These are phyloP conservation scores for Blastocystis hominis DNA, from an alignment of 352 stramenopile species.

Conservation along the genomic window DNA sequence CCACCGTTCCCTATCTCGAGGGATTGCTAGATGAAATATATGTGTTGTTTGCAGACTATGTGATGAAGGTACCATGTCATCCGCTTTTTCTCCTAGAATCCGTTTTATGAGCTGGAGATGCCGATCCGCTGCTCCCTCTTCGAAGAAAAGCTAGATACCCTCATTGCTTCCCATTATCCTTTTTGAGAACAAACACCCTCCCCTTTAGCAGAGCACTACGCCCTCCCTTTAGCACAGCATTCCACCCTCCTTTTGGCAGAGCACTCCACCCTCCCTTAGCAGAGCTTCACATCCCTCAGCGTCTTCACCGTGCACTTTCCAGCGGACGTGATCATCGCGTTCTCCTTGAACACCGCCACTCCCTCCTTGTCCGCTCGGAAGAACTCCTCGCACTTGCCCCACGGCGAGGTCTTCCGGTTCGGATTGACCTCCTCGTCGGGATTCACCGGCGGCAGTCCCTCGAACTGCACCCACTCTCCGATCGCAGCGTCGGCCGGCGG, in stretches of 20 bases:
- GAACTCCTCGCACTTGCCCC: background rate
- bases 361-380: background rate
- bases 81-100: constrained; percentile 65
- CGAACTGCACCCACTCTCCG: constrained; percentile 80
- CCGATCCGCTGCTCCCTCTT: constrained; percentile 82
- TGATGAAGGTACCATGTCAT: constrained; percentile 69
- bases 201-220: too few relatives aligned
- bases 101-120: constrained; percentile 86
- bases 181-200: background rate
- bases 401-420: constrained; percentile 32
- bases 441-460: constrained; percentile 59
- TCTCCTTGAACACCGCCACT: constrained; percentile 1
- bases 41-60: constrained; percentile 82
- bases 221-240: too few relatives aligned
- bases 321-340: constrained; percentile 15
- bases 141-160: constrained; percentile 73
- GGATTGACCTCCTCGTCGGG: constrained; percentile 42
- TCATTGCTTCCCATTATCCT: constrained; percentile 66
- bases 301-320: constrained; percentile 16
- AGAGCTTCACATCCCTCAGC: constrained; percentile 32
- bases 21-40: constrained; percentile 75
- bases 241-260: too few relatives aligned
- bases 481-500: constrained; percentile 78
- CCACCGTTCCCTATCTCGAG: constrained; percentile 74
- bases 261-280: too few relatives aligned